These are phyloP conservation scores for Hyaloperonospora brassicae DNA, from an alignment of 352 stramenopile species.

Conservation along the genomic window DNA sequence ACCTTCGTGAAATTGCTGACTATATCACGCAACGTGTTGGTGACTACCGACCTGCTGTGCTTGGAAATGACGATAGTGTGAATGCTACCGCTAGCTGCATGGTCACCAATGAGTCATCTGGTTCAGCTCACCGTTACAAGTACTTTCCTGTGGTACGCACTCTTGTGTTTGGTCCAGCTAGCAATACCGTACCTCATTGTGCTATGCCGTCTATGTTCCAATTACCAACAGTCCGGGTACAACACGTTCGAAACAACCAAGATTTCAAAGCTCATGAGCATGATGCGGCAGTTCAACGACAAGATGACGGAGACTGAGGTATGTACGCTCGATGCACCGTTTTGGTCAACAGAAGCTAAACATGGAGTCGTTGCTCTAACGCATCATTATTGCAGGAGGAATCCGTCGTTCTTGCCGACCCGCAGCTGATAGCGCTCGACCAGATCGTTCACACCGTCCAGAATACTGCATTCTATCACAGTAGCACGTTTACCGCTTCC, in stretches of 20 bases:
- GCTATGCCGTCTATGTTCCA: slow-evolving; percentile 6
- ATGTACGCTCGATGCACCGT: slow-evolving; percentile 19
- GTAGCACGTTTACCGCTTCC: slow-evolving; percentile 58
- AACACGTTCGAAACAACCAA: slow-evolving; percentile 90
- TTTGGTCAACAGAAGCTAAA: background rate
- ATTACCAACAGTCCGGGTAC: slow-evolving; percentile 55
- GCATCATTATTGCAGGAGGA: slow-evolving; percentile 4
- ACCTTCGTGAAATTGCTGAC: slow-evolving; percentile 92
- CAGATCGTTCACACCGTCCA: slow-evolving; percentile 59
- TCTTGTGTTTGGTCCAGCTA: background rate
- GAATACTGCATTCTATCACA: slow-evolving; percentile 88
- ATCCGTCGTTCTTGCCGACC: slow-evolving; percentile 24
- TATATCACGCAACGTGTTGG: slow-evolving; percentile 92
- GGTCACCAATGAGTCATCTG: slow-evolving; percentile 2
- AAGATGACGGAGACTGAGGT: slow-evolving; percentile 45
- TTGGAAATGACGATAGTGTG: slow-evolving; percentile 34
- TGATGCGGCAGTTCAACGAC: slow-evolving; percentile 87
- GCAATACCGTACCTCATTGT: slow-evolving; percentile 8
- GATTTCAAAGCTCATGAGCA: slow-evolving; percentile 87
- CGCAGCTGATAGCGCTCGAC: slow-evolving; percentile 53
- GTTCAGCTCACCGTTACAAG: slow-evolving; percentile 30
- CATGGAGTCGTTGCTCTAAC: slow-evolving; percentile 1
- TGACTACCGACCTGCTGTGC: slow-evolving; percentile 61
- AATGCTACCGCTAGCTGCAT: slow-evolving; percentile 18
- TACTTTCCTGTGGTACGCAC: slow-evolving; percentile 62